phyloP scores from a whole-genome alignment of 2,329 filamentous ascomycete species.

The Pleoardoris graminearum region DNA sequence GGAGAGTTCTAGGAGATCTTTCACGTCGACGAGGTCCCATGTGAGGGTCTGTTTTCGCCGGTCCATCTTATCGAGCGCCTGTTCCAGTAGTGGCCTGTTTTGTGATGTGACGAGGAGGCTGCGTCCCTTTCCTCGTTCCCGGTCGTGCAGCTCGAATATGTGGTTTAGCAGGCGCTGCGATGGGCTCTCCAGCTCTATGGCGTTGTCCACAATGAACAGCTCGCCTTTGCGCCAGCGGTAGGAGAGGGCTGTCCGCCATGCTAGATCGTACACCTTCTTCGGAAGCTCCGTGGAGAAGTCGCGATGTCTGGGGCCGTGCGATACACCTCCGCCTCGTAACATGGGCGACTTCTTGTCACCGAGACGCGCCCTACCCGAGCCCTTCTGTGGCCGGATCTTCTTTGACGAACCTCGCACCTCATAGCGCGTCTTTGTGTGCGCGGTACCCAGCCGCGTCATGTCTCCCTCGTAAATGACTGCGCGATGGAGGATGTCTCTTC shows the following conservation, averaged over 20 bases:
- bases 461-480: conserved; percentile 94
- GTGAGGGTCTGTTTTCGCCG: conserved; percentile 71
- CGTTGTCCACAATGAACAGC: conserved; percentile 80
- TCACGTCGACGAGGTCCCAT: conserved; percentile 86
- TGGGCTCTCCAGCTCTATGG: conserved; percentile 70
- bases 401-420: conserved; percentile 82
- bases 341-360: conserved; percentile 83
- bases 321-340: conserved; percentile 80
- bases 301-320: conserved; percentile 86
- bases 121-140: conserved; percentile 37
- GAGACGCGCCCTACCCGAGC: conserved; percentile 75
- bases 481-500: conserved; percentile 88
- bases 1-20: conserved; percentile 84
- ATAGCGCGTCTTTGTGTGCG: conserved; percentile 58
- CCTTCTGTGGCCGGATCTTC: conserved; percentile 88
- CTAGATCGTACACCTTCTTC: conserved; percentile 90
- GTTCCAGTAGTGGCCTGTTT: conserved; percentile 59
- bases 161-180: conserved; percentile 65
- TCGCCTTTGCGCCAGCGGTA: conserved; percentile 89
- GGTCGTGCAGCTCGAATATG: conserved; percentile 70
- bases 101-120: conserved; percentile 37
- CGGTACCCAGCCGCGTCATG: conserved; percentile 76
- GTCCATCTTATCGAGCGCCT: conserved; percentile 66
- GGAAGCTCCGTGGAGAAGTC: conserved; percentile 86
- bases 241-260: conserved; percentile 90